Base-by-base conservation (phyloP, 2,329 filamentous ascomycete species). In the Gliomastix tumulicola region DNA sequence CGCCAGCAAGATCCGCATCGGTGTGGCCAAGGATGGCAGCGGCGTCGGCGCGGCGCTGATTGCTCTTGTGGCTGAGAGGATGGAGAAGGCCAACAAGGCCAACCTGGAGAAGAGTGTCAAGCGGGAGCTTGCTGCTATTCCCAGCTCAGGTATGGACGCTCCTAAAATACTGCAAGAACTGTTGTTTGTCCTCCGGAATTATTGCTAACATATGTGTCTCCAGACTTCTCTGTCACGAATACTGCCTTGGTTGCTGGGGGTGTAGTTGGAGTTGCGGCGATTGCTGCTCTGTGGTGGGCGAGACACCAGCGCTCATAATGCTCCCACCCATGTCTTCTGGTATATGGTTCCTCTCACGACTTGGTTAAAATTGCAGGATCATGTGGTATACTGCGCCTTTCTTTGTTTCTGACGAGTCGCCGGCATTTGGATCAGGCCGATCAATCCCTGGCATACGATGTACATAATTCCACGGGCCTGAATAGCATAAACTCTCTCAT, bases 11-110 rank as follows among this genome's bases (percentile, higher is more conserved):
- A 85, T 98, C 46, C 76, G 88, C 39, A 96, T 98, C 52, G 92
- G 90, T 17, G 92, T 97, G 53, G 92, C 92, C 43, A 96, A 95
- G 71, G 92, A 98, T 57, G 92, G 92, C 33, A 92, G 85, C 45
- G 92, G 62, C 41, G 62, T 65, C 17, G 92, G 92, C 36, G 92
- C 92, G 4, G 92, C 92, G 28, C 66, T 98, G 49, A 97, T 97
- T 62, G 92, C 92, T 35, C 74, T 96, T 35, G 85, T 96, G 20
- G 90, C 90, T 2, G 84, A 84, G 3, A 68, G 72, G 52, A 78
- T 73, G 66, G 73, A 79, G 59, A 71, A 72, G 60, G 56, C 58
- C 10, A 28, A 9, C 25, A 52, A 51, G 28, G 57, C 65, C 40
- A 42, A 13, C 15, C 20, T 74, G 34, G 58, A 63, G 40, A 54